These are phyloP conservation scores for Phytophthora cajani DNA, from an alignment of 352 stramenopile genomes.

Conservation along the genomic window DNA sequence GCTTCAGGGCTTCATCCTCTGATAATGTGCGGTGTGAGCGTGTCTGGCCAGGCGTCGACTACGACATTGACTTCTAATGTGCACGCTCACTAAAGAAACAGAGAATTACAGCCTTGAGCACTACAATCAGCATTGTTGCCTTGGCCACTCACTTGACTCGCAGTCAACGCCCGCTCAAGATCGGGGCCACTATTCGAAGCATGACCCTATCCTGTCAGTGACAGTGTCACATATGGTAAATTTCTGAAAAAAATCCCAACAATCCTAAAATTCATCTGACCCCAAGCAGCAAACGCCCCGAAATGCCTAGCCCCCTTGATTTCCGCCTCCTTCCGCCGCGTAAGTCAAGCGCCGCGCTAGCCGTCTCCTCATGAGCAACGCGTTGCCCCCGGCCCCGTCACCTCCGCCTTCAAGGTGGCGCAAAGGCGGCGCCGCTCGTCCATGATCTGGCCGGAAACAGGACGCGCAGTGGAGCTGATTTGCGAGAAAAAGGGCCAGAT, in stretches of 20 bases:
- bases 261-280: neutral
- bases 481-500: slow-evolving; percentile 25
- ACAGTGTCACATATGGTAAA: neutral
- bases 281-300: neutral
- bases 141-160: neutral
- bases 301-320: neutral
- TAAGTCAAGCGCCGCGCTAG: neutral
- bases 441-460: slow-evolving; percentile 7
- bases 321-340: neutral
- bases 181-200: slow-evolving; percentile 21
- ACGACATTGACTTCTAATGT: neutral
- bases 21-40: neutral
- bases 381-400: neutral
- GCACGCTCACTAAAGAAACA: neutral
- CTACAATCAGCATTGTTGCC: too few species aligned
- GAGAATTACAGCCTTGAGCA: too few species aligned
- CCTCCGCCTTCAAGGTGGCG: slow-evolving; percentile 9
- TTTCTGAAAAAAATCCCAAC: neutral
- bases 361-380: neutral
- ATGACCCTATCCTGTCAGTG: neutral
- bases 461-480: slow-evolving; percentile 23
- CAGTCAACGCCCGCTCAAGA: slow-evolving; percentile 21
- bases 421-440: slow-evolving; percentile 11
- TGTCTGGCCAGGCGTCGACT: neutral
- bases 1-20: neutral